phyloP scores from a whole-genome alignment of 495 filamentous ascomycete genomes.

The Hypoxylon perforatum region DNA sequence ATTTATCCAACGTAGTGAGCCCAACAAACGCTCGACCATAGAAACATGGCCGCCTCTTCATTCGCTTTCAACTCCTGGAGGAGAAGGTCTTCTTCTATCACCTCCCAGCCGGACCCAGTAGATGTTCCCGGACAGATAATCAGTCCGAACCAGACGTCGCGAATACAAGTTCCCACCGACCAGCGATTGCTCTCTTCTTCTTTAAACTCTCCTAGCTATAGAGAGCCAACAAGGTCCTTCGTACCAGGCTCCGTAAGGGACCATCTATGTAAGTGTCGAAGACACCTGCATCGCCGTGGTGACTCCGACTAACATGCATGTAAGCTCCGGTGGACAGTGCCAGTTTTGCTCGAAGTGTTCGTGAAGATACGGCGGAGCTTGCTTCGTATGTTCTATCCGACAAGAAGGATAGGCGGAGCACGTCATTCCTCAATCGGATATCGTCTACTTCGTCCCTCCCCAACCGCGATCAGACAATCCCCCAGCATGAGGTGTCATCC shows the following conservation, averaged over 20 bases:
- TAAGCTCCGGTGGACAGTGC: conserved; percentile 68
- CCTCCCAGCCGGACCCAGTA: conserved; percentile 46
- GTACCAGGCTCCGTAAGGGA: conserved; percentile 78
- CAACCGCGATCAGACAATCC: conserved; percentile 38
- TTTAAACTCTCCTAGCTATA: conserved; percentile 55
- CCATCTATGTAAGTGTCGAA: conserved; percentile 63
- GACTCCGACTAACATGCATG: conserved; percentile 33
- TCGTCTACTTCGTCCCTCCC: conserved; percentile 49
- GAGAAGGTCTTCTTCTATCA: conserved; percentile 49
- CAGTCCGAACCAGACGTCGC: conserved; percentile 31
- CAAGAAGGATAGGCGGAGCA: conserved; percentile 54
- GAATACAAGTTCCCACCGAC: conserved; percentile 37
- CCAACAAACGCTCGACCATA: conserved; percentile 23
- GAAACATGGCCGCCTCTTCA: conserved; percentile 49
- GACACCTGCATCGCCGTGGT: not conserved
- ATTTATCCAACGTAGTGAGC: conserved; percentile 28
- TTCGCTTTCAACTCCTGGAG: conserved; percentile 54
- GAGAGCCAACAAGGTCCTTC: conserved; percentile 81
- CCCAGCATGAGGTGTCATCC: conserved; percentile 32
- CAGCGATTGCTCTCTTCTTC: conserved; percentile 52
- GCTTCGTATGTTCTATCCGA: conserved; percentile 86
- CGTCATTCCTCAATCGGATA: conserved; percentile 53
- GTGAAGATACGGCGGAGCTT: conserved; percentile 91
- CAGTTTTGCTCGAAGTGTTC: conserved; percentile 79
- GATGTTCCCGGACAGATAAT: conserved; percentile 31